Evolutionary conservation across 2,329 filamentous ascomycete genomes (phyloP), one percentile per base, ranked within the genome.

Genomic region (Pseudocercospora crystallina): DNA sequence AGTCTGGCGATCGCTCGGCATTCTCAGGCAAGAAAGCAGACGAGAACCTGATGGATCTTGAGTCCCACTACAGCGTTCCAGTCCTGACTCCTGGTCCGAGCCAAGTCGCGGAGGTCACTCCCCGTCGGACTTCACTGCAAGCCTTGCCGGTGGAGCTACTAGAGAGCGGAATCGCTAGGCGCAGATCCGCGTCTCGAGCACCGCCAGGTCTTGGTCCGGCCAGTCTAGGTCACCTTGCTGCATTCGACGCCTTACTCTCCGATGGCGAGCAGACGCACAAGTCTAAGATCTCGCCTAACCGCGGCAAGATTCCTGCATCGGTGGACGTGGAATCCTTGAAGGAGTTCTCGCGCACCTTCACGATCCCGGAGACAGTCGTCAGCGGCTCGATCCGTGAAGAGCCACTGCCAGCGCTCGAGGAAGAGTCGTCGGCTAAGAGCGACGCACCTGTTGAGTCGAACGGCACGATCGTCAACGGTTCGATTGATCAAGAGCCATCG

Each of bases 201-300:
- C 44, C 44, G 10, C 47, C 47, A 30, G 47, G 47, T 14, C 47
- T 44, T 26, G 33, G 34, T 2, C 13, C 26, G 11, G 32, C 39
- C 12, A 33, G 32, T n/a, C 29, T 11, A 8, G 31, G 20, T 29
- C 36, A 35, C 29, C 37, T 31, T 2, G 47, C 40, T 10, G 47
- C 47, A 11, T 49, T 49, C 20, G 40, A 44, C 44, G 47, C 34
- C 11, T 17, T 47, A 13, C 30, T 47, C 10, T 33, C 45, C n/a
- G 20, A 26, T 26, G 7, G 20, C 20, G 4, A 26, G 20, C 20
- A 26, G 3, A 7, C 20, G 20, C 20, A 12, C 10, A 5, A 13
- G 26, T 4, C 3, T 15, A 10, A 11, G 5, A 11, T 29, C 41
- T 31, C 41, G 4, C 13, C 11, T 2, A 15, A 11, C 40, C 3